Evolutionary conservation across 1,284 basidiomycete species (phyloP), one percentile per base, ranked within the genome.

Genomic region (Boletus subluridellus): DNA sequence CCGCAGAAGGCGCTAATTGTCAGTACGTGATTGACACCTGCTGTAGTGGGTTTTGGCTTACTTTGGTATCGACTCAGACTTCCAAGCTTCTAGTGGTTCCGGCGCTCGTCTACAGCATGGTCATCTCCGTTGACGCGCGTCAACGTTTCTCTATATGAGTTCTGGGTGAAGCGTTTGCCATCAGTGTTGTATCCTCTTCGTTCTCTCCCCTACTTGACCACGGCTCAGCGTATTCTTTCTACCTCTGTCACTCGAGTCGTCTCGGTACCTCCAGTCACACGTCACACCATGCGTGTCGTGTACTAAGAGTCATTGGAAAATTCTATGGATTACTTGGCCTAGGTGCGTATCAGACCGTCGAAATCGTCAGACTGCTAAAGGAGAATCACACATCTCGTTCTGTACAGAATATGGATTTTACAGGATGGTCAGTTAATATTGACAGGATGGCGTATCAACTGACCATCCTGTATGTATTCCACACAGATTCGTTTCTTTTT

Each of bases 101-200:
- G 15, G 45, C 35, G 21, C 30, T 9, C 8, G 10, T 14, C 3
- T 32, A 52, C 46, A 42, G 56, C 56, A 57, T 26, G 11, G 21
- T 3, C 30, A 52, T 30, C 12, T 37, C 14, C 35, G 11, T 35
- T 30, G 35, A 7, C 12, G 35, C 46, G 58, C 51, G 59, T 28
- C 34, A 47, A 28, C 12, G 9, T 11, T 12, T 21, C 11, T 30
- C 17, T 60, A 60, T 60, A 61, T 61, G 52, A 60, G 47, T 26
- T 8, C 4, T 10, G 11, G 12, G 24, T 24, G 24, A 24, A 24
- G 24, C 24, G 24, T 24, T 24, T 24, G 15, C 17, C 26, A 4
- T 26, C 5, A 17, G 26, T 11, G 39, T 14, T 30, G 2, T 15
- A 17, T 15, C 14, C 12, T 15, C n/a, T n/a, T 5, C 14, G 3